Conservation (phyloP, 345 rosid species). For the Iberis pinnata region DNA sequence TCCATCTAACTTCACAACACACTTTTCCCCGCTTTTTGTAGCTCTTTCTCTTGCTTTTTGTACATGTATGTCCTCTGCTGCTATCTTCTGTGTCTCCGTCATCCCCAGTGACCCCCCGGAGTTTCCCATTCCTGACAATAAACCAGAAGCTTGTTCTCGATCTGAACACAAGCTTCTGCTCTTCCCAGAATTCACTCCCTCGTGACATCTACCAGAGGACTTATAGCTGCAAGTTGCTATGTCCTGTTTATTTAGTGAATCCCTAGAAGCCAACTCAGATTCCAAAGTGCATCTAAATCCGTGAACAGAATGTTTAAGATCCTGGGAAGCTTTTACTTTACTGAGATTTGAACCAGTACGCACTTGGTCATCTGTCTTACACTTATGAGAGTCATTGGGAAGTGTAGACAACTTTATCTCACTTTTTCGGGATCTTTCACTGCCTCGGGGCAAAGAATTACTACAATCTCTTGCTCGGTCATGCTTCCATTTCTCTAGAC, state of each 20-base stretch:
- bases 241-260: constrained; percentile 33
- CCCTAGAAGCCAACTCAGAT: constrained; percentile 40
- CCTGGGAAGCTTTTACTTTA: constrained; percentile 34
- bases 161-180: constrained; percentile 25
- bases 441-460: not conserved
- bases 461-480: constrained; percentile 24
- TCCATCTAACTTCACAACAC: constrained; percentile 21
- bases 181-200: not conserved
- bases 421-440: constrained; percentile 22
- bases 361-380: constrained; percentile 19
- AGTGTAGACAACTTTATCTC: constrained; percentile 27
- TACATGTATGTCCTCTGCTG: constrained; percentile 21
- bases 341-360: constrained; percentile 25
- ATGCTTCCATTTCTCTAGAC: constrained; percentile 59
- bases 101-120: constrained; percentile 13
- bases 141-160: constrained; percentile 13
- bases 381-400: constrained; percentile 27
- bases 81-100: constrained; percentile 30
- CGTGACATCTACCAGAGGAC: constrained; percentile 20
- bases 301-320: constrained; percentile 33
- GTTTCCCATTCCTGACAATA: constrained; percentile 34
- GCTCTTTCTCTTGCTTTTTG: constrained; percentile 21
- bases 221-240: constrained; percentile 29
- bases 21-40: not conserved
- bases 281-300: constrained; percentile 33